Base-by-base conservation (phyloP, 2,329 filamentous ascomycete genomes). In the Alternaria incomplexa region DNA sequence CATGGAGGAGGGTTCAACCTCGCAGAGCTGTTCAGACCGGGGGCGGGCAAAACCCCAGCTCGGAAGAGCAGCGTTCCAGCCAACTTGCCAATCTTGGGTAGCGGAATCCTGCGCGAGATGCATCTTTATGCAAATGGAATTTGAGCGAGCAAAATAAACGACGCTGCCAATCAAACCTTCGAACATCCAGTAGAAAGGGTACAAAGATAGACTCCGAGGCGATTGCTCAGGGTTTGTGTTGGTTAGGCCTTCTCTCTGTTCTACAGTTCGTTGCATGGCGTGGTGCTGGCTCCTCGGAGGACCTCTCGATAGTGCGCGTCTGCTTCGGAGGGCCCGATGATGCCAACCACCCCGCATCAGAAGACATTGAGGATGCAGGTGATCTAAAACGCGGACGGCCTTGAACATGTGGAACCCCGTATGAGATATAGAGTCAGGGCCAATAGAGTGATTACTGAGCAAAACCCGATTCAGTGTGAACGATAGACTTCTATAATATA, bases 71-170 rank as follows among this genome's bases (percentile, higher is more conserved):
- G 59, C 56, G 30, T 25, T 17, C 23, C 45, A 17, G 22, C 13
- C 8, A 44, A 45, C 50, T 32, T 62, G 60, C 60, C 56, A 15
- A 62, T 52, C 23, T 40, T 45, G 59, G 54, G 43, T 56, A 57
- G 52, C 20, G 32, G 23, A 26, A 17, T 48, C 52, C 30, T 56
- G 58, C 44, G 30, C 58, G 55, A 56, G 25, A 50, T 56, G 25
- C 25, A 28, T 50, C 36, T 17, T 61, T 43, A 43, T 52, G 48
- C 48, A 52, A 52, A 52, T 52, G 48, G 9, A 52, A 52, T 36
- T 36, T 40, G 20, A 25, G 28, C 20, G 15, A 30, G 48, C 48
- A 40, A 25, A 52, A 40, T 40, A 23, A 51, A 52, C 28, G 13
- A 52, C 28, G 15, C 20, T 22, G 32, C 30, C 48, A 52, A 52